Percentiles rank a stretch among this genome's conserved stretches.
These are phyloP conservation scores for Penicillium sp. DNA, from an alignment of 2,329 filamentous ascomycete species.

Conservation along the genomic window DNA sequence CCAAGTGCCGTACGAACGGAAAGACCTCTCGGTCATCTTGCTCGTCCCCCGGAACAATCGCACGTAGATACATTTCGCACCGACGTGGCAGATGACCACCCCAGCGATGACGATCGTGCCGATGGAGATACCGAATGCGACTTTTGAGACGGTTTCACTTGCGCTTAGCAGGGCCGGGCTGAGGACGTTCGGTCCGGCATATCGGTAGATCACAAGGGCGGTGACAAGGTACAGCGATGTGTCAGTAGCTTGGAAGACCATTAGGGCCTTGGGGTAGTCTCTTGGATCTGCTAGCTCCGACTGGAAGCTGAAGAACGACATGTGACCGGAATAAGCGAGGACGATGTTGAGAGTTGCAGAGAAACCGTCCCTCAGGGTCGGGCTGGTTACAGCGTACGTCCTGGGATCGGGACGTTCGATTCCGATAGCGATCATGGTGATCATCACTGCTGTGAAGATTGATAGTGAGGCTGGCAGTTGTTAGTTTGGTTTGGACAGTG, in stretches of 20 bases:
- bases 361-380: not conserved
- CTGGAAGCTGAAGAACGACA: constrained; percentile 64
- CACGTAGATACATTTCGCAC: constrained; percentile 62
- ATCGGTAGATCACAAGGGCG: constrained; percentile 66
- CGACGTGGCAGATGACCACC: constrained; percentile 65
- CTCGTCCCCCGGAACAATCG: constrained; percentile 59
- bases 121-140: constrained; percentile 64
- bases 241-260: constrained; percentile 57
- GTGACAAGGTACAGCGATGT: constrained; percentile 61
- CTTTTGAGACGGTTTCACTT: constrained; percentile 53
- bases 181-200: constrained; percentile 58
- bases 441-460: constrained; percentile 58
- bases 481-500: not conserved
- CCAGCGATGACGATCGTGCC: constrained; percentile 68
- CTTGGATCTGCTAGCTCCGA: constrained; percentile 59
- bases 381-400: not conserved
- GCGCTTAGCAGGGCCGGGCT: constrained; percentile 65
- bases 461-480: constrained; percentile 54
- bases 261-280: constrained; percentile 60
- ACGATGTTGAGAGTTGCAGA: not conserved
- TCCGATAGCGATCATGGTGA: constrained; percentile 64
- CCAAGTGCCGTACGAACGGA: constrained; percentile 55
- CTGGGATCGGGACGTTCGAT: constrained; percentile 37
- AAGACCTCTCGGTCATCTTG: constrained; percentile 49
- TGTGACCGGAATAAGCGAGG: constrained; percentile 40